phyloP scores from a whole-genome alignment of 495 filamentous ascomycete species.

The Penicillium lagena region DNA sequence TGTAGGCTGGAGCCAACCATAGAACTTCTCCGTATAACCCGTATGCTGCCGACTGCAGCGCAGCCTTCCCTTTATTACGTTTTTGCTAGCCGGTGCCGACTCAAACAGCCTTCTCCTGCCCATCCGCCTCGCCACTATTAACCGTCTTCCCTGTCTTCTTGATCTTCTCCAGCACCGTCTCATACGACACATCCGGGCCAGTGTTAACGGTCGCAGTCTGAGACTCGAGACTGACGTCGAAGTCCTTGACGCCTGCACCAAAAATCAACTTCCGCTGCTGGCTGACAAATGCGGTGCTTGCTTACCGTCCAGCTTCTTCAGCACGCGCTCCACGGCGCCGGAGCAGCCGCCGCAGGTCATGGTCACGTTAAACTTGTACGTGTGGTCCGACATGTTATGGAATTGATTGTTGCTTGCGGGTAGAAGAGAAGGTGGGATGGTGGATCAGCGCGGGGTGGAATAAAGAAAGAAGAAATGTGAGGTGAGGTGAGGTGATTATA shows the following conservation, averaged over 20 bases:
- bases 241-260: slow-evolving; percentile 72
- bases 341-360: slow-evolving; percentile 69
- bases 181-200: slow-evolving; percentile 58
- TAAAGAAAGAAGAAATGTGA: neutral
- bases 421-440: neutral
- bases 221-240: slow-evolving; percentile 76
- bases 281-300: slow-evolving; percentile 6
- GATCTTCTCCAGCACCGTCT: slow-evolving; percentile 79
- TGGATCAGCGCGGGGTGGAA: slow-evolving; percentile 1
- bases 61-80: neutral
- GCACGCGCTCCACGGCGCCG: slow-evolving; percentile 76
- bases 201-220: slow-evolving; percentile 73
- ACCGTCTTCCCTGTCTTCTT: slow-evolving; percentile 95
- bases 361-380: slow-evolving; percentile 63
- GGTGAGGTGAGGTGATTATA: neutral
- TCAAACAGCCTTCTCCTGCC: slow-evolving; percentile 29
- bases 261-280: neutral
- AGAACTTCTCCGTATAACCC: no score
- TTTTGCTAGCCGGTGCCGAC: no score
- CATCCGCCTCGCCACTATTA: slow-evolving; percentile 62
- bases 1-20: no score
- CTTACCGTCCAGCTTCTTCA: slow-evolving; percentile 87
- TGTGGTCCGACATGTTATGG: slow-evolving; percentile 51
- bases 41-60: no score
- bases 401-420: no score